Evolutionary conservation across 23 red algal species (phyloP), one percentile per base, ranked within the genome.

Genomic region (Gracilaria gracilis): DNA sequence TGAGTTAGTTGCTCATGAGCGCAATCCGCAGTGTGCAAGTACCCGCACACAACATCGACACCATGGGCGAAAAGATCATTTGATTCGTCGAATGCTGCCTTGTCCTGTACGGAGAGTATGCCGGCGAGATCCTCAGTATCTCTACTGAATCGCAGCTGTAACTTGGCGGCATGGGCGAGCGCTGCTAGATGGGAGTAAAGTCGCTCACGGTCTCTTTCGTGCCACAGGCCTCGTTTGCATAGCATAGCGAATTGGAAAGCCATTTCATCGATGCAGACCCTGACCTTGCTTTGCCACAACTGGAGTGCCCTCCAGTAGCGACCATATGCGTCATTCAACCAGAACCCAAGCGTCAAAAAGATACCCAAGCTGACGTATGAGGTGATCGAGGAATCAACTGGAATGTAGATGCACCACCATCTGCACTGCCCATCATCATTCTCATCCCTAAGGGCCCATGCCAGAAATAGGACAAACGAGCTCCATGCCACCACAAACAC

Each of bases 371-470:
- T 75, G 47, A 88, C 50, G 47, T 88, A 88, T 17, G 67, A 75
- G 13, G 84, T 88, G 8, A 69, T 88, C 4, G 67, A 75, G 9
- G 84, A 76, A 25, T 88, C 84, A 34, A 88, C 38, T 12, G 84
- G 84, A 46, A 88, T 32, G 48, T 88, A 88, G 49, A 77, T 75
- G 67, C 67, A 88, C 84, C 84, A 88, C 84, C 84, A 88, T 23
- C 84, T 36, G 61, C 81, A 84, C 42, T 28, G 4, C 4, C 34
- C 36, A 35, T 69, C 65, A 6, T 78, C 84, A 17, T 53, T 58
- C 7, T 9, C 46, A 16, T 58, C 32, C n/a, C 64, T 15, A 32
- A 14, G 24, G 28, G 34, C 35, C 67, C 84, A 77, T 33, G 84
- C 59, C n/a, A 88, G 32, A 19, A 88, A 88, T 9, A 58, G 25